Percentiles rank a stretch among this genome's conserved stretches.
Evolutionary conservation across 2,329 filamentous ascomycete genomes (phyloP).

Genomic region (Aureobasidium sp.): DNA sequence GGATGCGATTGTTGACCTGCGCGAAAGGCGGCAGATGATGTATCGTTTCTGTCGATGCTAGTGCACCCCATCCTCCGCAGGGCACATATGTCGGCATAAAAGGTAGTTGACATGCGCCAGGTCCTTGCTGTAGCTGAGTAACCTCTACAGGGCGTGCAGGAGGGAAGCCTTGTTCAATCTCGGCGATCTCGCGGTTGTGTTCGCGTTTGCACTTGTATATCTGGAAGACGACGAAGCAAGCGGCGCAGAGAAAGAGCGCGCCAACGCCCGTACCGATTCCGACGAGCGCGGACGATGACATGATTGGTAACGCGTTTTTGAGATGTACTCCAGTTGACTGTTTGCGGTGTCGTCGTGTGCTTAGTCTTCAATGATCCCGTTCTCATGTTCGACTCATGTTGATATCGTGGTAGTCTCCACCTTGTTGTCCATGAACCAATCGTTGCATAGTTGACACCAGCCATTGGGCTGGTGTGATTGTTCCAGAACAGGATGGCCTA

Average conservation of each 20-base stretch:
- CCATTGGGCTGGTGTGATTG: background rate
- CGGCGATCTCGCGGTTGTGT: constrained; percentile 20
- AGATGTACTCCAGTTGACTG: background rate
- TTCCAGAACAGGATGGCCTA: background rate
- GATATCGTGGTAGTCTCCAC: background rate
- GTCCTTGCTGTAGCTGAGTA: constrained; percentile 16
- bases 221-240: constrained; percentile 18
- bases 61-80: constrained; percentile 32
- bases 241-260: constrained; percentile 19
- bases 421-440: background rate
- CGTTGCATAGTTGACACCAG: background rate
- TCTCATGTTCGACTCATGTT: background rate
- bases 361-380: background rate
- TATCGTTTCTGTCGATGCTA: constrained; percentile 32
- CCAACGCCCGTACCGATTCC: constrained; percentile 24
- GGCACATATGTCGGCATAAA: constrained; percentile 27
- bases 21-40: constrained; percentile 11
- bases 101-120: background rate
- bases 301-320: background rate
- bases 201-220: constrained; percentile 20
- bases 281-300: constrained; percentile 7
- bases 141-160: background rate
- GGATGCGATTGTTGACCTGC: background rate
- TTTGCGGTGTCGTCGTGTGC: background rate
- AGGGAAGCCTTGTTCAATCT: constrained; percentile 19